A percentile compares a stretch with the other conserved stretches of the same genome.
phyloP scores from a whole-genome alignment of 2,329 filamentous ascomycete genomes.

The Endoconidiophora laricicola region DNA sequence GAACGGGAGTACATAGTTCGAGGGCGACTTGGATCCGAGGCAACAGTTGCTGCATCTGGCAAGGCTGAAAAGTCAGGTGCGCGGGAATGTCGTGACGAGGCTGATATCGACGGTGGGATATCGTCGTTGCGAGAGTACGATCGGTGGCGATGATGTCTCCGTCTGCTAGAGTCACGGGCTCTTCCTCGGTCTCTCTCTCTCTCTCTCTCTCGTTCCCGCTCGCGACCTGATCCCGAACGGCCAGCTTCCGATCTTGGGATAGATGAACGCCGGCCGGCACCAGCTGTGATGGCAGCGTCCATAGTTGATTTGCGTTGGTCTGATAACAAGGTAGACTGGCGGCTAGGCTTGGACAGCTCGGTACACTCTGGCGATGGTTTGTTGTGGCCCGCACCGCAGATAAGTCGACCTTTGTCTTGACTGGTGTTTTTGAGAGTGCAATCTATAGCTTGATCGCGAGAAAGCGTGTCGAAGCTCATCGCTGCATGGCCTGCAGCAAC shows the following conservation, averaged over 20 bases:
- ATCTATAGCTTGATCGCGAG: background rate
- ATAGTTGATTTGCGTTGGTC: no score
- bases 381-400: background rate
- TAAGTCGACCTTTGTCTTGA: background rate
- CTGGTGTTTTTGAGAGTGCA: background rate
- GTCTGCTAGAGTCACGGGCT: conserved; percentile 3
- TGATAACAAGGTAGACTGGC: background rate
- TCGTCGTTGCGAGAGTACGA: conserved; percentile 1
- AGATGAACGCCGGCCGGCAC: background rate
- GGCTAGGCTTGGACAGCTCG: background rate
- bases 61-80: background rate
- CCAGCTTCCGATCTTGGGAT: background rate
- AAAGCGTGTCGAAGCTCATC: conserved; percentile 3
- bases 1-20: background rate
- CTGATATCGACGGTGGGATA: background rate
- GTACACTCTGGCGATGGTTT: background rate
- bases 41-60: background rate
- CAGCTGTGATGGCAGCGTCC: no score
- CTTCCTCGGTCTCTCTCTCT: conserved; percentile 1
- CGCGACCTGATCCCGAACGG: background rate
- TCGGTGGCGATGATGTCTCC: background rate
- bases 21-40: background rate
- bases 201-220: background rate
- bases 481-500: no score
- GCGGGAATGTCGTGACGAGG: conserved; percentile 2